Evolutionary conservation across 2,329 filamentous ascomycete species (phyloP).

Genomic region (Magnaporthiopsis incrustans): DNA sequence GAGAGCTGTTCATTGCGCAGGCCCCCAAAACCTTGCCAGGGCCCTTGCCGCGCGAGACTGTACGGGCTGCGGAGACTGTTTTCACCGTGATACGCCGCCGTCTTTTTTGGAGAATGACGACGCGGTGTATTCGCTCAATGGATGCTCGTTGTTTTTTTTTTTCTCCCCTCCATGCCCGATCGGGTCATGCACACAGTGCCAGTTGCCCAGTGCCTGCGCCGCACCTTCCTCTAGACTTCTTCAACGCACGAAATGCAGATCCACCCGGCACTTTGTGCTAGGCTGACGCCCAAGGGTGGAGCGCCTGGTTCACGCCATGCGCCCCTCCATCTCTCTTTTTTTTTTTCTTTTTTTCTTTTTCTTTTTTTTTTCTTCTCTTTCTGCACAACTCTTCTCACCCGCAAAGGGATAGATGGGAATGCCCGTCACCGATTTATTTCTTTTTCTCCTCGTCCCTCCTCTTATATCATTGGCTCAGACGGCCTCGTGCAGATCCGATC

Average conservation of each 20-base stretch:
- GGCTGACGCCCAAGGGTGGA: neutral
- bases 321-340: neutral
- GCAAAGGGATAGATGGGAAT: neutral
- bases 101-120: neutral
- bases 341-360: too few species aligned
- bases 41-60: neutral
- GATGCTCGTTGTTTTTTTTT: neutral
- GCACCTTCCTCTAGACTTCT: neutral
- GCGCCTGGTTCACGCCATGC: neutral
- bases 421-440: neutral
- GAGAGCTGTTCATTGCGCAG: neutral
- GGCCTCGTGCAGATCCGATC: neutral
- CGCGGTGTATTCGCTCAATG: neutral
- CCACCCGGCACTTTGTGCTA: neutral
- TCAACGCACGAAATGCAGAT: neutral
- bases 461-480: neutral
- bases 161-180: neutral
- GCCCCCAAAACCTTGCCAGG: neutral
- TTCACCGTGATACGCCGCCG: neutral
- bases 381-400: neutral
- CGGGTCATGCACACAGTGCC: neutral
- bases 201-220: neutral
- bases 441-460: neutral
- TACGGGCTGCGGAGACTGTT: neutral
- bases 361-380: neutral